These are phyloP conservation scores for Luffa aegyptiaca DNA, from an alignment of 306 rosid species.

Conservation along the genomic window DNA sequence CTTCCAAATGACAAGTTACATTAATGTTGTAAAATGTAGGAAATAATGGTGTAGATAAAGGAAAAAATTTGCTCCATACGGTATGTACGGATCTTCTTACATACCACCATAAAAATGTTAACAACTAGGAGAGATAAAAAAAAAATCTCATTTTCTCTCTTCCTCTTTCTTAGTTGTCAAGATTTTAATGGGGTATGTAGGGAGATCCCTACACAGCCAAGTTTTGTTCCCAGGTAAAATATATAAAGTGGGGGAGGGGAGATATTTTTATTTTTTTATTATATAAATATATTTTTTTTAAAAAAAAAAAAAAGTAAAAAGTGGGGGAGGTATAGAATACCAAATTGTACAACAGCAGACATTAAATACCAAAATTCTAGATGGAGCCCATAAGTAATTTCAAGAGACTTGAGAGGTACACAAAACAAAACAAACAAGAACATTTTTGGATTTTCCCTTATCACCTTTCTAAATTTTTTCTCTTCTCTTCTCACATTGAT, in stretches of 20 bases:
- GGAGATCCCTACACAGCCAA: too few relatives aligned
- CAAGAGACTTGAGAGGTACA: neutral
- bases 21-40: neutral
- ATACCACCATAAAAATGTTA: too few relatives aligned
- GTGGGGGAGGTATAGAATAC: neutral
- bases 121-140: too few relatives aligned
- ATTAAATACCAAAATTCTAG: neutral
- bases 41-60: neutral
- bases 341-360: neutral
- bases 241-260: too few relatives aligned
- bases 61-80: too few relatives aligned
- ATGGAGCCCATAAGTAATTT: neutral
- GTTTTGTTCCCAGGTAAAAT: too few relatives aligned
- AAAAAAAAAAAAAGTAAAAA: neutral
- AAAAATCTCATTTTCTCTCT: too few relatives aligned
- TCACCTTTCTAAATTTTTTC: neutral
- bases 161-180: too few relatives aligned
- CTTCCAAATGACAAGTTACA: neutral
- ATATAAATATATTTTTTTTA: too few relatives aligned
- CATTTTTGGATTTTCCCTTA: neutral
- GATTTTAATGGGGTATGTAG: too few relatives aligned
- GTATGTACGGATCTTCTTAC: too few relatives aligned
- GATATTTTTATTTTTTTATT: too few relatives aligned
- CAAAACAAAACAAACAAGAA: neutral
- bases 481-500: neutral